These are phyloP conservation scores for Leucosporidium creatinivorum DNA, from an alignment of 768 basidiomycete genomes.

Conservation along the genomic window DNA sequence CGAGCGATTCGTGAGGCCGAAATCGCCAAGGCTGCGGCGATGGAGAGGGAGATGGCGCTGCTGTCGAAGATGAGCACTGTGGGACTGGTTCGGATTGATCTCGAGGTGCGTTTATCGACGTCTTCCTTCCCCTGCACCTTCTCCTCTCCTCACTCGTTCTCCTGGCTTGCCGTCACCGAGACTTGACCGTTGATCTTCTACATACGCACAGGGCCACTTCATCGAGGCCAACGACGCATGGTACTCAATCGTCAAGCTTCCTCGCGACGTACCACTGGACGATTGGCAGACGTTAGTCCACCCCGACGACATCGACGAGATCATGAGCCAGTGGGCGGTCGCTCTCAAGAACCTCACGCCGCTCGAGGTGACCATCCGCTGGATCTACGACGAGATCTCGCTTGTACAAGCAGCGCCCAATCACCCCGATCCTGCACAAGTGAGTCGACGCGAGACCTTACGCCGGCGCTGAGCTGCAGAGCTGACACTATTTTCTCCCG, in stretches of 20 bases:
- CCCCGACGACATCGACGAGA: too few species aligned
- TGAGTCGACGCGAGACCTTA: not conserved
- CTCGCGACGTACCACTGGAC: not conserved
- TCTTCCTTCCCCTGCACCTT: not conserved
- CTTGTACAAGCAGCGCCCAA: not conserved
- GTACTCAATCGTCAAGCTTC: too few species aligned
- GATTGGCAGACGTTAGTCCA: not conserved
- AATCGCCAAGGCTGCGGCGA: too few species aligned
- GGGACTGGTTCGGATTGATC: not conserved
- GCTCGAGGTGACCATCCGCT: too few species aligned
- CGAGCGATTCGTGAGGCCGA: too few species aligned
- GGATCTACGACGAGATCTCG: not conserved
- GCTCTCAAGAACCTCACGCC: too few species aligned
- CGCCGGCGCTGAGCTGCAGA: too few species aligned
- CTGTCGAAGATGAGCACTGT: not conserved
- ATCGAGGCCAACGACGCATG: not conserved
- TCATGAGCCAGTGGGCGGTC: too few species aligned
- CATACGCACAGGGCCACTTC: not conserved
- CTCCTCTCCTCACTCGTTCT: not conserved
- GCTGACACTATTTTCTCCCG: not conserved
- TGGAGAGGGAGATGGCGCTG: not conserved
- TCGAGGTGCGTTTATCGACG: not conserved
- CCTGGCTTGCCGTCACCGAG: not conserved
- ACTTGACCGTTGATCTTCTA: not conserved
- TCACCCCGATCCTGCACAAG: not conserved